Evolutionary conservation across 164 flowering plant genomes (phyloP).

Genomic region (Platanus orientalis): DNA sequence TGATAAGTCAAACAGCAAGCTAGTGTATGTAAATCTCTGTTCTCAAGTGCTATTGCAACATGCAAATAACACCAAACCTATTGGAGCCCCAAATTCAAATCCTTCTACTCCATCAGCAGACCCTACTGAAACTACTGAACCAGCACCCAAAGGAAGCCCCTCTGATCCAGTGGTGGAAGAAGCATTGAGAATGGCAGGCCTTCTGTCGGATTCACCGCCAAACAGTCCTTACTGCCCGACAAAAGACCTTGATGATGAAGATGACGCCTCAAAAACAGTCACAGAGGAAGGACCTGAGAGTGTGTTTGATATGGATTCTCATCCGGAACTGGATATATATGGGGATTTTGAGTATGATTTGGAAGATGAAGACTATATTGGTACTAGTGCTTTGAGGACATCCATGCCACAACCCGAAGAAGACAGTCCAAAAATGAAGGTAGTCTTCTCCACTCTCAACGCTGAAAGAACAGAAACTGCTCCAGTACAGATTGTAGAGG

Average conservation of each 20-base stretch:
- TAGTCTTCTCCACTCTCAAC: constrained; percentile 56
- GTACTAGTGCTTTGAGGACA: constrained; percentile 28
- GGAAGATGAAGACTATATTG: constrained; percentile 69
- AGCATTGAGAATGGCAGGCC: constrained; percentile 78
- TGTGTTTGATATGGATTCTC: constrained; percentile 64
- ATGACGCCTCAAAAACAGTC: constrained; percentile 10
- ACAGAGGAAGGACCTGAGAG: constrained; percentile 42
- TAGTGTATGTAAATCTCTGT: constrained; percentile 81
- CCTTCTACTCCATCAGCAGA: constrained; percentile 19
- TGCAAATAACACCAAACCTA: constrained; percentile 23
- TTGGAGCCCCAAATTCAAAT: constrained; percentile 22
- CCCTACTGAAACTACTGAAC: constrained; percentile 22
- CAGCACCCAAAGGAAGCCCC: constrained; percentile 16
- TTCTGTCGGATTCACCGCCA: constrained; percentile 81
- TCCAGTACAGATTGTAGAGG: constrained; percentile 17
- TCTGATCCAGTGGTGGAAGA: constrained; percentile 42
- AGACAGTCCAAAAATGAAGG: constrained; percentile 50
- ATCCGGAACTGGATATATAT: constrained; percentile 73
- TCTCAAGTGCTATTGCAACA: constrained; percentile 65
- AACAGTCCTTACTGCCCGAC: constrained; percentile 42
- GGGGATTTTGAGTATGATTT: constrained; percentile 90
- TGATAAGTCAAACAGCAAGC: constrained; percentile 74
- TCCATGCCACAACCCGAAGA: constrained; percentile 42
- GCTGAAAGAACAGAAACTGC: constrained; percentile 21
- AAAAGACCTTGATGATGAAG: constrained; percentile 22